phyloP scores from a whole-genome alignment of 2,329 filamentous ascomycete species.

The Shiraia sp. region DNA sequence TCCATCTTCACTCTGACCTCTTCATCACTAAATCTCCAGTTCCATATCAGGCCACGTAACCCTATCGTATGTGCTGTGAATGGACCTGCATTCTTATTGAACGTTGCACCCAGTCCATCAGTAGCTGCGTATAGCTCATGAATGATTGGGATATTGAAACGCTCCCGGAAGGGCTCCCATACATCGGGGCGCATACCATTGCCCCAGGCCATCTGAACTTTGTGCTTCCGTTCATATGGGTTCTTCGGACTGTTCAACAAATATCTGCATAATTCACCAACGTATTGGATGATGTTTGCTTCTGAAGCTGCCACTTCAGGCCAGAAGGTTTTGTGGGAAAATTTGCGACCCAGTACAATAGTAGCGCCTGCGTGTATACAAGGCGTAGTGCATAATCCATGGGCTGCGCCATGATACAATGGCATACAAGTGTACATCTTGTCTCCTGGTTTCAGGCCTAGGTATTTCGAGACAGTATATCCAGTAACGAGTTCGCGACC shows the following conservation, averaged over 20 bases:
- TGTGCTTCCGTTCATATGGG: conserved; percentile 36
- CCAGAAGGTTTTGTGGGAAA: conserved; percentile 45
- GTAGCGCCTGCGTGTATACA: conserved; percentile 37
- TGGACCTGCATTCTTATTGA: conserved; percentile 38
- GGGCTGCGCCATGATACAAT: conserved; percentile 42
- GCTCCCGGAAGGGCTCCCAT: conserved; percentile 45
- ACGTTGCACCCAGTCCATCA: conserved; percentile 41
- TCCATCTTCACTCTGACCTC: conserved; percentile 45
- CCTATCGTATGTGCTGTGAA: conserved; percentile 42
- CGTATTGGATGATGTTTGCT: conserved; percentile 43
- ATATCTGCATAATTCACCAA: conserved; percentile 45
- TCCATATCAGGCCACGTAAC: conserved; percentile 41
- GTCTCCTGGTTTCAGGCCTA: conserved; percentile 31
- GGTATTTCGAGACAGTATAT: conserved; percentile 24
- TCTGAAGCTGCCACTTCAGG: conserved; percentile 37
- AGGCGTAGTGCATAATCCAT: conserved; percentile 35
- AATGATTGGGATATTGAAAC: conserved; percentile 45
- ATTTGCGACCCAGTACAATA: conserved; percentile 35
- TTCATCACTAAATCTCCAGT: conserved; percentile 29
- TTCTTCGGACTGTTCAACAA: conserved; percentile 40
- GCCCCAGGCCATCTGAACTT: conserved; percentile 42
- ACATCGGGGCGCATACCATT: conserved; percentile 50
- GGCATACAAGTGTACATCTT: conserved; percentile 46
- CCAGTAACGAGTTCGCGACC: conserved; percentile 34
- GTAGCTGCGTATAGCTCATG: conserved; percentile 47